Evolutionary conservation across 768 basidiomycete species (phyloP), one percentile per base, ranked within the genome.

Genomic region (Suillus hirtellus): DNA sequence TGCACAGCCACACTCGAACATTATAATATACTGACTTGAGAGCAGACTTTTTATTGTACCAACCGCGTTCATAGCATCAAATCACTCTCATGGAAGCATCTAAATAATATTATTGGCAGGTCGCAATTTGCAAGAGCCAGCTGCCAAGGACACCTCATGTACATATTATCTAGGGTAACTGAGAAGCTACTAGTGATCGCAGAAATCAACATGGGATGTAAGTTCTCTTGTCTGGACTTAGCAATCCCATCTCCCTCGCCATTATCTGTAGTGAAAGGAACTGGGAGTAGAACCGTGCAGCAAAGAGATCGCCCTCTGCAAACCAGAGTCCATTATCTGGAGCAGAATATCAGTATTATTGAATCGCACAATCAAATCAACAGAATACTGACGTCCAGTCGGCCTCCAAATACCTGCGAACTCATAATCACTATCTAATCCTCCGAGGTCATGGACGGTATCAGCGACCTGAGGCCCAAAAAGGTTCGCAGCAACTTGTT

Each of bases 371-470:
- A 40, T 27, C 2, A 40, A 27, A 40, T 40, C 10, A 40, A 38
- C 4, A 27, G 38, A 40, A 15, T 8, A 60, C 63, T 34, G 40
- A 49, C 64, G 59, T 12, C 64, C 64, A 9, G 63, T 60, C 4
- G 64, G 64, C 50, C 64, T 65, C 63, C 64, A 65, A 59, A 60
- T 8, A 1, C 64, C 63, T 14, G 64, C 64, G 19, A 42, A 47
- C 24, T 65, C 64, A 56, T 11, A 65, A 15, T 65, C 58, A 24
- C 54, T 27, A 49, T 65, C 64, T 40, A 34, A 64, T 12, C 64
- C 63, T 42, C 64, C 63, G 38, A 65, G 21, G 27, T 64, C 63
- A 27, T 64, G 50, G 49, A 65, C 64, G 6, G 19, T 2, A 17
- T 59, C 62, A 19, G 62, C 42, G 19, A 63, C 38, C n/a, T 44